Evolutionary conservation across 1,139 yeast species (phyloP).

Genomic region (Pneumocystis sp.): DNA sequence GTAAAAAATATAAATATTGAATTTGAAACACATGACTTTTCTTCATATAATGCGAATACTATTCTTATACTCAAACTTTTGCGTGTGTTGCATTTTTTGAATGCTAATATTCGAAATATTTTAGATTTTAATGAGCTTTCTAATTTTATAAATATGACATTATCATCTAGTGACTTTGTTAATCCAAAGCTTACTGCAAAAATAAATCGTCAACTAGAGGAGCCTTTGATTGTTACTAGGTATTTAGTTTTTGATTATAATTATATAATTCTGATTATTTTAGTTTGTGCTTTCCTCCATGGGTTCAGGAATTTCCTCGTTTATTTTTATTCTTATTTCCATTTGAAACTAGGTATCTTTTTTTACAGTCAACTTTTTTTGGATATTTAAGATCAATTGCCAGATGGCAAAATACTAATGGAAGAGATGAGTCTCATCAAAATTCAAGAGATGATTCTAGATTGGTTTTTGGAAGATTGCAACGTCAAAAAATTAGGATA

Average conservation of each 20-base stretch:
- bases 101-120: constrained; percentile 19
- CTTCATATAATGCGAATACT: constrained; percentile 32
- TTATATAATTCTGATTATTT: background rate
- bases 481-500: constrained; percentile 68
- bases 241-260: background rate
- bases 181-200: constrained; percentile 80
- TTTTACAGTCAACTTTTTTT: constrained; percentile 76
- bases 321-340: constrained; percentile 76
- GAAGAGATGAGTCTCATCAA: constrained; percentile 10
- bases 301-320: constrained; percentile 64
- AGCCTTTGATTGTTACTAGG: constrained; percentile 64
- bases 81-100: constrained; percentile 38
- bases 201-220: constrained; percentile 74
- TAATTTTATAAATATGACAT: constrained; percentile 18
- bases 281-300: constrained; percentile 71
- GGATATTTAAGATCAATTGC: constrained; percentile 78
- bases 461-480: constrained; percentile 54
- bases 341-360: constrained; percentile 60
- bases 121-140: constrained; percentile 11
- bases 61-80: constrained; percentile 38
- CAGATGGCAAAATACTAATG: constrained; percentile 49
- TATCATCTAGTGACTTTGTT: constrained; percentile 39
- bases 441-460: constrained; percentile 15
- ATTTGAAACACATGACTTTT: constrained; percentile 21
- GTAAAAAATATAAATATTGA: constrained; percentile 22